Evolutionary conservation across 148 eudicot genomes (phyloP).

Genomic region (Persicaria maculosa): DNA sequence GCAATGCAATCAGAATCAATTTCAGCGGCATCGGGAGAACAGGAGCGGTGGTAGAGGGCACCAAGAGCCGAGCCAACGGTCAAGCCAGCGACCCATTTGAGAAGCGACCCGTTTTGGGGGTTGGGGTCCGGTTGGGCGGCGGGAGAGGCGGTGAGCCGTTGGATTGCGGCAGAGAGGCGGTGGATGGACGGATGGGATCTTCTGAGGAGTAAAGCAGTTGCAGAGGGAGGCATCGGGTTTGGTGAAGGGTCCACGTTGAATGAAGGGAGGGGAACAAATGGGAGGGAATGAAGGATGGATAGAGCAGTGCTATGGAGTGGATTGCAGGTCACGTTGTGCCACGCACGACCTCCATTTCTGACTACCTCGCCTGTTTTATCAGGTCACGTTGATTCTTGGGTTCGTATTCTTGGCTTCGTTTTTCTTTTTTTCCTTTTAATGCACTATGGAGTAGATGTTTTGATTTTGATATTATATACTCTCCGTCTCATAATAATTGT

Average conservation of each 20-base stretch:
- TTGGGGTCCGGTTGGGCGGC: not conserved
- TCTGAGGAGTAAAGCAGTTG: not conserved
- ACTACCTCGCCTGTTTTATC: too few relatives aligned
- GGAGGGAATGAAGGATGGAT: not conserved
- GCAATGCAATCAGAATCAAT: not conserved
- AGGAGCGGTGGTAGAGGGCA: not conserved
- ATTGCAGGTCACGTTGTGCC: not conserved
- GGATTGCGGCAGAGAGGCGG: slow-evolving; percentile 3
- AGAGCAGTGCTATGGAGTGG: not conserved
- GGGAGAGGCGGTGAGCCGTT: not conserved
- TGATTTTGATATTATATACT: too few relatives aligned
- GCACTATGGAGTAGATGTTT: too few relatives aligned
- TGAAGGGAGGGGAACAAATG: not conserved
- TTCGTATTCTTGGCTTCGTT: too few relatives aligned
- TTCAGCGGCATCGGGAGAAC: not conserved
- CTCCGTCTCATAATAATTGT: too few relatives aligned
- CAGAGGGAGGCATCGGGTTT: slow-evolving; percentile 5
- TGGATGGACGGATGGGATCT: not conserved
- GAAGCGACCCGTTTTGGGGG: slow-evolving; percentile 2
- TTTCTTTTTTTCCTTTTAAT: too few relatives aligned
- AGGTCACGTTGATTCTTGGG: too few relatives aligned
- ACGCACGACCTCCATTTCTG: too few relatives aligned
- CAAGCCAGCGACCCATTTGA: slow-evolving; percentile 3
- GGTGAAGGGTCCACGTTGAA: not conserved
- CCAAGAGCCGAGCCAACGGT: slow-evolving; percentile 1